phyloP scores from a whole-genome alignment of 139 green algal species.

The Trebouxia sp. region DNA sequence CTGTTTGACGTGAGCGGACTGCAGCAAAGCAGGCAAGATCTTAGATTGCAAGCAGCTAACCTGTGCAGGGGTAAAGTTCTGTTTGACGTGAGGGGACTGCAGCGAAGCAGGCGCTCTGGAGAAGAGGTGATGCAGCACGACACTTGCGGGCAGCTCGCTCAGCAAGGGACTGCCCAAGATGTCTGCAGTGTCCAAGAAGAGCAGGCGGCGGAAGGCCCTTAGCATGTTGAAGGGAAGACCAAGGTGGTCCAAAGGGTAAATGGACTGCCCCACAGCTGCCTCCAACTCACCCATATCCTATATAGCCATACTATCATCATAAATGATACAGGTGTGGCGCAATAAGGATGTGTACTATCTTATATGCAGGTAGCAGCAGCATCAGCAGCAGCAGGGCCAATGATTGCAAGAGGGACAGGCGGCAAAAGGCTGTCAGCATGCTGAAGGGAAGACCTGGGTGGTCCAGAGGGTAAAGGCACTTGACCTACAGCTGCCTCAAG shows the following conservation, averaged over 20 bases:
- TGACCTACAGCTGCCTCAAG: slow-evolving; percentile 76
- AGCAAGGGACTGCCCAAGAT: slow-evolving; percentile 46
- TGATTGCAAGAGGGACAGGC: slow-evolving; percentile 69
- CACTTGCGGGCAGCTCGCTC: slow-evolving; percentile 66
- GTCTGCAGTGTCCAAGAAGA: slow-evolving; percentile 52
- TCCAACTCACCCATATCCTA: slow-evolving; percentile 91
- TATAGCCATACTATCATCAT: neutral
- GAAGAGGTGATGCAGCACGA: slow-evolving; percentile 89
- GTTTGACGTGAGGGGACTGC: slow-evolving; percentile 73
- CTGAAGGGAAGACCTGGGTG: slow-evolving; percentile 63
- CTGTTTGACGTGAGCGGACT: slow-evolving; percentile 73
- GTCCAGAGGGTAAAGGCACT: slow-evolving; percentile 75
- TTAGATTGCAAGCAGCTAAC: slow-evolving; percentile 10
- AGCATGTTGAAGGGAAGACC: slow-evolving; percentile 63
- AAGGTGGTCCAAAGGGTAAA: slow-evolving; percentile 77
- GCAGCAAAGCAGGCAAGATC: slow-evolving; percentile 62
- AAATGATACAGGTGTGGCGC: too few relatives aligned
- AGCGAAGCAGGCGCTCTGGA: slow-evolving; percentile 66
- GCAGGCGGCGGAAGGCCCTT: slow-evolving; percentile 68
- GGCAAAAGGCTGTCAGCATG: slow-evolving; percentile 69
- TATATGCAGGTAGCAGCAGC: too few relatives aligned
- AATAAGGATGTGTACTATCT: neutral
- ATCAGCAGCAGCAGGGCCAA: too few relatives aligned
- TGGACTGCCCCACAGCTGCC: slow-evolving; percentile 63
- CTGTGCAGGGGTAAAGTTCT: slow-evolving; percentile 58